These are phyloP conservation scores for Globisporangium cystogenes DNA, from an alignment of 352 stramenopile species.

Conservation along the genomic window DNA sequence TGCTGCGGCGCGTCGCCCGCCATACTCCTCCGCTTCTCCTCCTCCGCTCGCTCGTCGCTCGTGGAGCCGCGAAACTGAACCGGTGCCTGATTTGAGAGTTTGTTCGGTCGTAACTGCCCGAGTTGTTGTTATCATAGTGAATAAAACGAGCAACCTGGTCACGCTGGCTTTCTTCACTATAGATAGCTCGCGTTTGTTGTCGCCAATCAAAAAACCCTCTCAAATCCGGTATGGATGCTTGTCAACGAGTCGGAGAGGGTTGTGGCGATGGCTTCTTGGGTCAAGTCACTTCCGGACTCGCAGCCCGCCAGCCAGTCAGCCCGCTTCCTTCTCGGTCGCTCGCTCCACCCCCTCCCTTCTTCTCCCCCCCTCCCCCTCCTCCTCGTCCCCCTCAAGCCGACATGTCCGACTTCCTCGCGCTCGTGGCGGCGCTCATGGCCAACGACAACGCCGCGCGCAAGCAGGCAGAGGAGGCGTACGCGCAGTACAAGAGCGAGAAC, in stretches of 20 bases:
- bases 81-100: too few species aligned
- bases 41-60: neutral
- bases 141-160: too few species aligned
- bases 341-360: too few species aligned
- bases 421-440: slow-evolving; percentile 71
- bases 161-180: too few species aligned
- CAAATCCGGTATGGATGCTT: slow-evolving; percentile 1
- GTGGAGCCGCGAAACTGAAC: neutral
- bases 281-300: slow-evolving; percentile 1
- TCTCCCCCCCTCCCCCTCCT: neutral
- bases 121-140: too few species aligned
- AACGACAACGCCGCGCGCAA: slow-evolving; percentile 70
- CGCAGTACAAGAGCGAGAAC: slow-evolving; percentile 56
- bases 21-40: too few species aligned
- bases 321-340: neutral
- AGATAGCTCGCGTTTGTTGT: neutral
- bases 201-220: neutral
- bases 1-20: neutral
- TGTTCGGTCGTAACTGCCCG: too few species aligned
- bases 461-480: slow-evolving; percentile 73
- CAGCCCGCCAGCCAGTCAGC: slow-evolving; percentile 1
- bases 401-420: slow-evolving; percentile 68
- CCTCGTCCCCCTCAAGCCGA: neutral
- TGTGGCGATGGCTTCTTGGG: too few species aligned
- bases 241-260: neutral